These are phyloP conservation scores for Daldinia sp. DNA, from an alignment of 2,329 filamentous ascomycete species.

Conservation along the genomic window DNA sequence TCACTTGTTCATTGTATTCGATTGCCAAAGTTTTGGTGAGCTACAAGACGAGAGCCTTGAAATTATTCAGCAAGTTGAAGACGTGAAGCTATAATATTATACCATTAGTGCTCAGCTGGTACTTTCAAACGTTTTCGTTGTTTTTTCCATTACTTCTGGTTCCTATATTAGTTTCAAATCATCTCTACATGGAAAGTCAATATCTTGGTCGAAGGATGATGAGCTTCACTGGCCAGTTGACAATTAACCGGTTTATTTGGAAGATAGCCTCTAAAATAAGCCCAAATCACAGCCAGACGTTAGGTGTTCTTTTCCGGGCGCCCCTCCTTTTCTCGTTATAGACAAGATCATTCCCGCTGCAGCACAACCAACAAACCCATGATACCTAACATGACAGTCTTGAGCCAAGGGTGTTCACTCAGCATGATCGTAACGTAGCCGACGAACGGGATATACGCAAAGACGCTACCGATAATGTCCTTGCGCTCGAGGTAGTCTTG, in stretches of 20 bases:
- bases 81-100: no score
- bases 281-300: neutral
- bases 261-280: constrained; percentile 4
- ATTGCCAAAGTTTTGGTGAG: neutral
- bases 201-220: neutral
- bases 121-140: neutral
- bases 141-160: neutral
- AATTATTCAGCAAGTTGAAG: no score
- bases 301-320: neutral
- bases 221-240: no score
- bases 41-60: no score
- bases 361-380: constrained; percentile 95
- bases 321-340: constrained; percentile 6
- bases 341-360: constrained; percentile 74
- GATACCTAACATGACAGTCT: constrained; percentile 90
- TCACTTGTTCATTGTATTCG: neutral
- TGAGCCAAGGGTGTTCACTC: constrained; percentile 95
- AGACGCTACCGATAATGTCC: constrained; percentile 92
- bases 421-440: constrained; percentile 97
- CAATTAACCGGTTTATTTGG: constrained; percentile 5
- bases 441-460: constrained; percentile 91
- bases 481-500: constrained; percentile 87
- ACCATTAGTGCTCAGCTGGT: neutral
- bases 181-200: neutral
- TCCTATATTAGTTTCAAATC: neutral